Percentiles rank a stretch among this genome's conserved stretches.
These are phyloP conservation scores for Boechera divaricarpa DNA, from an alignment of 345 rosid species.

Conservation along the genomic window DNA sequence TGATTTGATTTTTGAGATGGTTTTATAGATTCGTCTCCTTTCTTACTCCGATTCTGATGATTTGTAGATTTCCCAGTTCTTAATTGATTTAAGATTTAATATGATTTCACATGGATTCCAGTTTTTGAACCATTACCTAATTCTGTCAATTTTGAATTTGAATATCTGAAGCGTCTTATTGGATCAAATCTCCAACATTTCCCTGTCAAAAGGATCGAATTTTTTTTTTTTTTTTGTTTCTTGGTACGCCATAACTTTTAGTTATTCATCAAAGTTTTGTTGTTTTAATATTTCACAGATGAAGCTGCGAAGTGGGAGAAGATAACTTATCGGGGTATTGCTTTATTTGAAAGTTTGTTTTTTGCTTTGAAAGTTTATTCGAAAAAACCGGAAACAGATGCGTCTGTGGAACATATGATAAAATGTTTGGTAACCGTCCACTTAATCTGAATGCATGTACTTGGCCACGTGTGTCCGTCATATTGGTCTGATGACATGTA, in stretches of 20 bases:
- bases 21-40: not conserved
- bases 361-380: too few relatives aligned
- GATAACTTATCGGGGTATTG: slow-evolving; percentile 80
- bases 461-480: slow-evolving; percentile 1
- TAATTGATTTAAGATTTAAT: slow-evolving; percentile 14
- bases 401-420: too few relatives aligned
- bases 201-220: not conserved
- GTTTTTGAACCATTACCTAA: not conserved
- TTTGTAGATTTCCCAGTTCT: not conserved
- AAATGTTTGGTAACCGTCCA: not conserved
- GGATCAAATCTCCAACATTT: slow-evolving; percentile 3
- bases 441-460: not conserved
- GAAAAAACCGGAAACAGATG: too few relatives aligned
- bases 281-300: slow-evolving; percentile 44
- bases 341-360: not conserved
- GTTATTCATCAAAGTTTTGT: not conserved
- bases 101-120: not conserved
- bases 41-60: not conserved
- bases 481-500: slow-evolving; percentile 35
- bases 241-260: not conserved
- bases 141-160: not conserved
- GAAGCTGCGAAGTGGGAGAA: slow-evolving; percentile 96
- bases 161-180: not conserved
- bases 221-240: not conserved
- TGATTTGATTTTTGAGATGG: not conserved